Percentiles rank a stretch among this genome's conserved stretches.
Conservation (phyloP, 2,329 filamentous ascomycete species). For the Phyllosticta citrichinensis region DNA sequence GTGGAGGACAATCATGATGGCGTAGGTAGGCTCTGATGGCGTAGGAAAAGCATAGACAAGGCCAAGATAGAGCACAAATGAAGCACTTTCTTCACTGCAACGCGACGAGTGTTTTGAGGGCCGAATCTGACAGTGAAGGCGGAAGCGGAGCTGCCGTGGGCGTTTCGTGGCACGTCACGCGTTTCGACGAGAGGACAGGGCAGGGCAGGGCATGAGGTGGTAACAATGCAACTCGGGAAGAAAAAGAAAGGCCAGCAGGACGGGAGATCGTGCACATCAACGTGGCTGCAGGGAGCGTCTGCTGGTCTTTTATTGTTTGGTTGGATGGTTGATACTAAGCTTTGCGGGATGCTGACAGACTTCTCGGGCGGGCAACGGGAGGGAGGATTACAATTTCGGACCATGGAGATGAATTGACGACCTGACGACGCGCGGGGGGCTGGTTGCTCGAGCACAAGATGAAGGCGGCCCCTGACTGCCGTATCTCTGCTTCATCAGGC, state of each 20-base stretch:
- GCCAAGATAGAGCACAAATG: not conserved
- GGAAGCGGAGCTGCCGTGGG: not conserved
- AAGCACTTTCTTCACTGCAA: not conserved
- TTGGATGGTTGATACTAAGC: not conserved
- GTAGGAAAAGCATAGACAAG: not conserved
- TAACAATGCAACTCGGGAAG: not conserved
- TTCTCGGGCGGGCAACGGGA: not conserved
- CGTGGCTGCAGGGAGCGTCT: slow-evolving; percentile 9
- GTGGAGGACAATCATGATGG: not conserved
- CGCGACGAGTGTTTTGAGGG: not conserved
- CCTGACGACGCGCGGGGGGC: not conserved
- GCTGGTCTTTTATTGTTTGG: not conserved
- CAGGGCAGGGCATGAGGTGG: no score
- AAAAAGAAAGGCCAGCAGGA: not conserved
- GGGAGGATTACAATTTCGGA: not conserved
- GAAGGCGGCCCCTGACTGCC: not conserved
- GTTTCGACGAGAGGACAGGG: not conserved
- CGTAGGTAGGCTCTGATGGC: no score
- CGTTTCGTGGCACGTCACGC: not conserved
- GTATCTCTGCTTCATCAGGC: not conserved
- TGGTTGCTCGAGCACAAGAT: not conserved
- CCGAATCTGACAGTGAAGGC: not conserved
- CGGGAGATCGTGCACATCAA: slow-evolving; percentile 1
- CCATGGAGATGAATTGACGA: not conserved
- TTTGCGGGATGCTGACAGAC: not conserved